Conservation (phyloP, 257 asterid species). For the Rehmannia glutinosa region DNA sequence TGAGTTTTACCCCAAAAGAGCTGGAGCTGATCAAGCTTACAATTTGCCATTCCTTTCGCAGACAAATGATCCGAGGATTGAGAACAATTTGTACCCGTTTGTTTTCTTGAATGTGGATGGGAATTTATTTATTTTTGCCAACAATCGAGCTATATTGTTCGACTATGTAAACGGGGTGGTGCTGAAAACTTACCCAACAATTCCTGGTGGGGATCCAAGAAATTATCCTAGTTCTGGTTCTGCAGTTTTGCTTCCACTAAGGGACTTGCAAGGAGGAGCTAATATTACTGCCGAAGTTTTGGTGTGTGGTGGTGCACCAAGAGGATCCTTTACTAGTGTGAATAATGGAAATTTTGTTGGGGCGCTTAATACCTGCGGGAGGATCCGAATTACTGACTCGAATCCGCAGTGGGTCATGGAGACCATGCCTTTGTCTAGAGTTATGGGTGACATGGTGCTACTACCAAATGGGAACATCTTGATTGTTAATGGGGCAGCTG, state of each 20-base stretch:
- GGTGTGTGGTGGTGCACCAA: background rate
- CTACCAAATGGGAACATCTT: too few species aligned
- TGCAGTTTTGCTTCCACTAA: background rate
- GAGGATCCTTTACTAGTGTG: background rate
- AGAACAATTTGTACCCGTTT: too few species aligned
- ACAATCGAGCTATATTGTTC: background rate
- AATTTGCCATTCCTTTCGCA: background rate
- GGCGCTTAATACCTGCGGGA: too few species aligned
- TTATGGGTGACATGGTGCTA: too few species aligned
- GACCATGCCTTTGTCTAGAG: too few species aligned
- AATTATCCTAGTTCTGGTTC: conserved; percentile 1
- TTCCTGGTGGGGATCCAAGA: too few species aligned
- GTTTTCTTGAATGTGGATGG: too few species aligned
- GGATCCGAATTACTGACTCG: too few species aligned
- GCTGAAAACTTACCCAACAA: background rate
- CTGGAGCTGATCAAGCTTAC: background rate
- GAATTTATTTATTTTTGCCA: background rate
- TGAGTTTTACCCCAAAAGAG: background rate
- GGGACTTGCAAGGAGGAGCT: background rate
- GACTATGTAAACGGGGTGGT: background rate
- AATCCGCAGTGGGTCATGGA: too few species aligned
- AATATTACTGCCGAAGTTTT: background rate
- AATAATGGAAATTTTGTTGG: too few species aligned
- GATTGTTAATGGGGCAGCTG: too few species aligned
- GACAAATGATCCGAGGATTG: too few species aligned